Base-by-base conservation (phyloP, 1,284 basidiomycete species). In the Malassezia furfur region DNA sequence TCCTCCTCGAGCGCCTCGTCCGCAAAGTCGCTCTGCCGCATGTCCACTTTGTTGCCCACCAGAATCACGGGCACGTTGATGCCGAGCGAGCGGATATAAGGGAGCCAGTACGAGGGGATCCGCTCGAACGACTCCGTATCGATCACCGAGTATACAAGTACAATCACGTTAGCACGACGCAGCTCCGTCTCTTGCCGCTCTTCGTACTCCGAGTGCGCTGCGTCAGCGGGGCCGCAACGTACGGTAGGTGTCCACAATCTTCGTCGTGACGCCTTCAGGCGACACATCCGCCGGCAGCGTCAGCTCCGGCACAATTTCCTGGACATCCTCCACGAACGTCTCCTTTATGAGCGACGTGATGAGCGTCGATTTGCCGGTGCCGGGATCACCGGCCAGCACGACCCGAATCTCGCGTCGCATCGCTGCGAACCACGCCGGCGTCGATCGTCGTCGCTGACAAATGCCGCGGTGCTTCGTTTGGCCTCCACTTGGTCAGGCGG, bases 81-180 rank as follows among this genome's bases (percentile, higher is more conserved):
- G 57, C 93, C 93, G 28, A 96, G 81, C 64, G 91, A 87, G 41
- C 91, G 83, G 77, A 98, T 94, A 68, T 89, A 85, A n/a, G 93
- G 93, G 51, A 98, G 80, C 93, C 93, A 98, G 76, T 90, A 96
- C n/a, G 91, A 86, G 30, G 91, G 88, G 76, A 98, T 91, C 54
- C 93, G 85, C 77, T 96, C 90, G 76, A 98, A 96, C 15, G 90
- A 91, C 65, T 86, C 85, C 17, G 91, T 86, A 68, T 91, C 89
- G 77, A 93, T 89, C 70, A 96, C 91, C 31, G 89, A 86, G 76
- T 98, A 74, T 48, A 98, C 93, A 53, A 98, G 85, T 71, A 89
- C 94, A 61, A 98, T 96, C 70, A 96, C 94, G 78, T 96, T 90
- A 17, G 91, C 91, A 71, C 94, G 88, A 50, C 91, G 84, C 57